A percentile compares a stretch with the other conserved stretches of the same genome.
These are phyloP conservation scores for Quercus lobata DNA, from an alignment of 331 rosid genomes.

Conservation along the genomic window DNA sequence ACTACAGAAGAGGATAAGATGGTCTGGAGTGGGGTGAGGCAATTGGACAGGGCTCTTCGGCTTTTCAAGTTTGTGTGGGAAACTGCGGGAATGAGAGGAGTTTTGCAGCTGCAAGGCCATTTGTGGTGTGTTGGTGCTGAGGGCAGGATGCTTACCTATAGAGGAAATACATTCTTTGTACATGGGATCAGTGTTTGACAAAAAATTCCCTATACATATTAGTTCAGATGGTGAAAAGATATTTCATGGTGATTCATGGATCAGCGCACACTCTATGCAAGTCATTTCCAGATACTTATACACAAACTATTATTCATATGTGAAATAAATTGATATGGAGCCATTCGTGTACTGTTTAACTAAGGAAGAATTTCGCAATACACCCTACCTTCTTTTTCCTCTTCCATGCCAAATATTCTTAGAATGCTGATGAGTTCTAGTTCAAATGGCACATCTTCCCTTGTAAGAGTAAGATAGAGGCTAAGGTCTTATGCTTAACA, in stretches of 20 bases:
- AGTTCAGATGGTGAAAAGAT: neutral
- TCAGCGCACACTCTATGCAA: neutral
- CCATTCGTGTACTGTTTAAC: too few species aligned
- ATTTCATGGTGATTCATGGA: neutral
- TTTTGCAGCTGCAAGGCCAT: conserved; percentile 76
- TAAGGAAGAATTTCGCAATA: too few species aligned
- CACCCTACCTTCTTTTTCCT: too few species aligned
- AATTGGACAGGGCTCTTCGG: conserved; percentile 62
- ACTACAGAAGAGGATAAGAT: conserved; percentile 59
- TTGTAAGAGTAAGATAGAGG: too few species aligned
- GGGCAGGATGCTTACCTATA: conserved; percentile 47
- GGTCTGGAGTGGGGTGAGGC: conserved; percentile 76
- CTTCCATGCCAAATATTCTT: too few species aligned
- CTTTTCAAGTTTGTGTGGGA: conserved; percentile 84
- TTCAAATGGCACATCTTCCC: too few species aligned
- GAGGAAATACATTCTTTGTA: conserved; percentile 54
- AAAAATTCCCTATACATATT: neutral
- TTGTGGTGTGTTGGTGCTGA: conserved; percentile 76
- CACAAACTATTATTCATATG: neutral
- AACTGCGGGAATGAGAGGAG: conserved; percentile 65
- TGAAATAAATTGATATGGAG: too few species aligned
- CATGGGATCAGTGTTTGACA: conserved; percentile 54
- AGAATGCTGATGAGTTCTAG: too few species aligned
- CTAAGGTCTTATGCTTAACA: too few species aligned
- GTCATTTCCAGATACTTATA: conserved; percentile 8